phyloP scores from a whole-genome alignment of 179 eudicot genomes.

The Silene vulgaris region DNA sequence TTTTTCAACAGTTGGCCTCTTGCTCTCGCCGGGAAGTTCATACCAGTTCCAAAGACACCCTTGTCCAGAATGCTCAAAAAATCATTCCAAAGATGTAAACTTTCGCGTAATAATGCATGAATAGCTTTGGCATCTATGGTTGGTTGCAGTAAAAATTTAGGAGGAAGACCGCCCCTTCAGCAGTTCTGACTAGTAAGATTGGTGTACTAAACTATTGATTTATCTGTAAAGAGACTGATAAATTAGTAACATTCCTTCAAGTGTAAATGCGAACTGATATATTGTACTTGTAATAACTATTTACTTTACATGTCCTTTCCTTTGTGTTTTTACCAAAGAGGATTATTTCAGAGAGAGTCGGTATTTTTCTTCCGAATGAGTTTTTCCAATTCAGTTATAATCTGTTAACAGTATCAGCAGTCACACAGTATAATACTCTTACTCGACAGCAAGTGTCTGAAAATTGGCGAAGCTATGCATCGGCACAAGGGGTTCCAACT shows the following conservation, averaged over 20 bases:
- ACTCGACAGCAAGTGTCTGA: no score
- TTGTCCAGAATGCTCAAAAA: slow-evolving; percentile 50
- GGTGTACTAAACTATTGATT: slow-evolving; percentile 22
- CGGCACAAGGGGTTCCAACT: no score
- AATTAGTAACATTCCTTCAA: background rate
- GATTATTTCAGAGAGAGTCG: background rate
- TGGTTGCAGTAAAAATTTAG: slow-evolving; percentile 17
- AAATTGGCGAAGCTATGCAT: no score
- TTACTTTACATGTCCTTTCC: slow-evolving; percentile 13
- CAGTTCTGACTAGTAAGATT: slow-evolving; percentile 21
- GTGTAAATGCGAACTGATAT: slow-evolving; percentile 17
- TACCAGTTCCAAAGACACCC: slow-evolving; percentile 87
- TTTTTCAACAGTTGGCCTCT: slow-evolving; percentile 72
- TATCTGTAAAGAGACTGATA: slow-evolving; percentile 25
- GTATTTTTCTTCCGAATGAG: background rate
- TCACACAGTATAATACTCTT: background rate
- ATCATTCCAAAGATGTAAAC: slow-evolving; percentile 51
- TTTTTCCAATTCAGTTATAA: background rate
- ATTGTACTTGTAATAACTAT: slow-evolving; percentile 6
- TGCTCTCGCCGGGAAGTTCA: slow-evolving; percentile 61
- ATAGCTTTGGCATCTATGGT: slow-evolving; percentile 12
- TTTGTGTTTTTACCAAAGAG: background rate
- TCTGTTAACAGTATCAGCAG: background rate
- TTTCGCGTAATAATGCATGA: slow-evolving; percentile 35
- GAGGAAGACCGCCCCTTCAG: slow-evolving; percentile 20